A percentile compares a stretch with the other conserved stretches of the same genome.
phyloP scores from a whole-genome alignment of 1,284 basidiomycete genomes.

The Ceratobasidium sp. region DNA sequence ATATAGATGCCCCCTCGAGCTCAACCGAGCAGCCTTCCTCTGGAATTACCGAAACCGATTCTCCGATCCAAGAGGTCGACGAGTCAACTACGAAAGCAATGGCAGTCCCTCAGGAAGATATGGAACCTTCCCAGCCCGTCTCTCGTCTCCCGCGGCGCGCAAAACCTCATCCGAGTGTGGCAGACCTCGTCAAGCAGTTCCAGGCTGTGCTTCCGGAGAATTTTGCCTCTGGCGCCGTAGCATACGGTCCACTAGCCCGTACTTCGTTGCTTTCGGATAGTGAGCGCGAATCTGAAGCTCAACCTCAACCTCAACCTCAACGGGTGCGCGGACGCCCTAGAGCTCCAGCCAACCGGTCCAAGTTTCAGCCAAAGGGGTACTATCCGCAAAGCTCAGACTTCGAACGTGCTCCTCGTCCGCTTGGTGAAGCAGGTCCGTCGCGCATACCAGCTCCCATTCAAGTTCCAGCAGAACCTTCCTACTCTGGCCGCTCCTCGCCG shows the following conservation, averaged over 20 bases:
- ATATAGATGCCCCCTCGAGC: not conserved
- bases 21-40: not conserved
- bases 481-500: conserved; percentile 37
- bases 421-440: conserved; percentile 41
- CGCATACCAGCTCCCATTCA: conserved; percentile 73
- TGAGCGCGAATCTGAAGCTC: conserved; percentile 54
- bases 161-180: conserved; percentile 75
- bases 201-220: conserved; percentile 74
- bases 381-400: conserved; percentile 76
- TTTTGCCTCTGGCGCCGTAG: conserved; percentile 48
- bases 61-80: conserved; percentile 24
- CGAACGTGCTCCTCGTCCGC: conserved; percentile 82
- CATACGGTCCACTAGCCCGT: conserved; percentile 49
- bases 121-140: conserved; percentile 50
- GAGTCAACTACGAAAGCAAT: not conserved
- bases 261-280: conserved; percentile 57
- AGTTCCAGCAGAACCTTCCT: conserved; percentile 57
- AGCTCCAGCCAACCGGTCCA: conserved; percentile 45
- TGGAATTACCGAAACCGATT: conserved; percentile 11
- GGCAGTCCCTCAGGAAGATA: not conserved
- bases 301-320: no score
- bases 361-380: conserved; percentile 51
- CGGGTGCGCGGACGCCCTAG: conserved; percentile 57
- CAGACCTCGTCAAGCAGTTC: conserved; percentile 88
- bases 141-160: conserved; percentile 82